These are phyloP conservation scores for Colletotrichum costaricense DNA, from an alignment of 2,329 filamentous ascomycete species.

Conservation along the genomic window DNA sequence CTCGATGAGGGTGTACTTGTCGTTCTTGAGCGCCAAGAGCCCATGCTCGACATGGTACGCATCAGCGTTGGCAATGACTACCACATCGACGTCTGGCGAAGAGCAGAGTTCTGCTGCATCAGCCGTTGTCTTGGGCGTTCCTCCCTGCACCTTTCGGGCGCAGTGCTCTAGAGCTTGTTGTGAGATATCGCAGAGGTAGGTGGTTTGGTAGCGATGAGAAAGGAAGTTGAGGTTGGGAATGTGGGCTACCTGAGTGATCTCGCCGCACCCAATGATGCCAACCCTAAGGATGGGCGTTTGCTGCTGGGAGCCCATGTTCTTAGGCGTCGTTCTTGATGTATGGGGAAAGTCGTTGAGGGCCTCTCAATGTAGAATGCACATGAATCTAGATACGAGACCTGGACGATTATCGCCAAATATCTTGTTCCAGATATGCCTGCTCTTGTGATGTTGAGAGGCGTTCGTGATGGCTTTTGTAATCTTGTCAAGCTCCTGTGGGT, in stretches of 20 bases:
- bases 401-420: background rate
- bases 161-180: conserved; percentile 42
- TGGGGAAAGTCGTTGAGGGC: background rate
- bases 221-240: conserved; percentile 60
- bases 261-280: conserved; percentile 59
- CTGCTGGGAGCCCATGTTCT: background rate
- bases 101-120: conserved; percentile 54
- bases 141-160: conserved; percentile 37
- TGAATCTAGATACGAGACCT: background rate
- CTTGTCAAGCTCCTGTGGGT: background rate
- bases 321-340: background rate
- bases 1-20: conserved; percentile 70
- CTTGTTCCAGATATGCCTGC: background rate
- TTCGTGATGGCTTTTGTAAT: background rate
- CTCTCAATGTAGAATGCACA: background rate
- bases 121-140: conserved; percentile 45
- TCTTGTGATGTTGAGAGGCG: background rate
- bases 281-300: conserved; percentile 41
- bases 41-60: conserved; percentile 65
- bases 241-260: conserved; percentile 64
- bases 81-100: conserved; percentile 59
- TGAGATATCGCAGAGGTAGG: conserved; percentile 64
- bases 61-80: conserved; percentile 64
- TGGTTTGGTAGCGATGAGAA: conserved; percentile 55
- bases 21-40: conserved; percentile 61